Percentiles rank a stretch among this genome's conserved stretches.
These are phyloP conservation scores for Pseudisothecium myosuroides DNA, from an alignment of 225 moss, liverwort and hornwort species.

Conservation along the genomic window DNA sequence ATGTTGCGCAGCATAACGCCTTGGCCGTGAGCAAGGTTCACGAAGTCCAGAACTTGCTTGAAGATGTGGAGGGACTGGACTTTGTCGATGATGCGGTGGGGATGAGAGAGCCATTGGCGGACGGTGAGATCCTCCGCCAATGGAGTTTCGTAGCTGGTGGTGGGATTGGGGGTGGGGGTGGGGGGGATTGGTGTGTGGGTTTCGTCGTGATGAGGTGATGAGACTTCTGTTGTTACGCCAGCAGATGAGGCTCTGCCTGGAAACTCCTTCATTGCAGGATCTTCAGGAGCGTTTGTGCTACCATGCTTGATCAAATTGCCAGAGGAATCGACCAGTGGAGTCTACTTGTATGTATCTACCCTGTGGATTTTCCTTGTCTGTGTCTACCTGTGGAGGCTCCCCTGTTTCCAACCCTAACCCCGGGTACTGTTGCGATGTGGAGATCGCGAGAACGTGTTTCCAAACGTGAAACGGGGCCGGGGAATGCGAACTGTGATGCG, in stretches of 20 bases:
- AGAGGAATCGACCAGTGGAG: not conserved
- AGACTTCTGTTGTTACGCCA: conserved; percentile 8
- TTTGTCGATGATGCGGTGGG: conserved; percentile 54
- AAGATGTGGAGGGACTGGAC: conserved; percentile 83
- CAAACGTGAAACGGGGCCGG: not conserved
- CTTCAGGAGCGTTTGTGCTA: not conserved
- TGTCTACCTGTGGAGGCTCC: not conserved
- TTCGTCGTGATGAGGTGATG: not conserved
- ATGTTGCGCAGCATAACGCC: conserved; percentile 84
- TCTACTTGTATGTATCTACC: not conserved
- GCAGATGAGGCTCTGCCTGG: not conserved
- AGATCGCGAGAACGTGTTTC: not conserved
- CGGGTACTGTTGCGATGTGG: not conserved
- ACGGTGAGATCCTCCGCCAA: conserved; percentile 42
- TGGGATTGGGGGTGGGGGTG: not conserved
- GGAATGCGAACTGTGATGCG: too few species aligned
- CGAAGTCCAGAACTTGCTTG: conserved; percentile 89
- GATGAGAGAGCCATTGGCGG: conserved; percentile 76
- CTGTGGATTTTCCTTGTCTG: not conserved
- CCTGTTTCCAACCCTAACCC: not conserved
- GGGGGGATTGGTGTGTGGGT: not conserved
- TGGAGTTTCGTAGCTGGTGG: not conserved
- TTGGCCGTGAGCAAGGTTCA: conserved; percentile 80
- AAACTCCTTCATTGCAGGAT: conserved; percentile 11
- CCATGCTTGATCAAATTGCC: not conserved